Conservation (phyloP, 345 rosid species). For the Rhodamnia argentea region DNA sequence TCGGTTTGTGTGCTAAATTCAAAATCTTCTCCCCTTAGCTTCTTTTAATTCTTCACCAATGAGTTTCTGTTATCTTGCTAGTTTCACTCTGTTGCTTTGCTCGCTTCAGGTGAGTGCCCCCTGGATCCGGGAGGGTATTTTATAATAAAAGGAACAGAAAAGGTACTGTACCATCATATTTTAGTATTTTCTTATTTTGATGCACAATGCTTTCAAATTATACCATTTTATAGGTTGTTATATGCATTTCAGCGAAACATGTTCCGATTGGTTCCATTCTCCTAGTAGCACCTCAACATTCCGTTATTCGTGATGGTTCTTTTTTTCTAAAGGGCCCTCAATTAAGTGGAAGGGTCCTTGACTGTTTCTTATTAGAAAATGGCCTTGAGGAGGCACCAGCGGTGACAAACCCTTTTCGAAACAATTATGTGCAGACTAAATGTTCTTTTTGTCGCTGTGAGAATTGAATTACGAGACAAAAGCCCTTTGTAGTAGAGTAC, state of each 20-base stretch:
- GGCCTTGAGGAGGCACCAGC: background rate
- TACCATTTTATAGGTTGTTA: background rate
- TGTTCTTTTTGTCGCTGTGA: background rate
- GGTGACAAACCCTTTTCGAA: background rate
- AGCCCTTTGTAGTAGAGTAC: background rate
- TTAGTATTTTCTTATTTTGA: background rate
- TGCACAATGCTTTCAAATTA: background rate
- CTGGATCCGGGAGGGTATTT: constrained; percentile 98
- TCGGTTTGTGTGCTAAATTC: constrained; percentile 40
- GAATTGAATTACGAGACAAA: background rate
- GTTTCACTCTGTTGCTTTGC: background rate
- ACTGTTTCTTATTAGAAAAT: background rate
- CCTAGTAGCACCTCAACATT: background rate
- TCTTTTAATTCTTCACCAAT: background rate
- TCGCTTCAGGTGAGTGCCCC: constrained; percentile 83
- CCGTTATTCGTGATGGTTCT: background rate
- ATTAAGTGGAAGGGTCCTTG: background rate
- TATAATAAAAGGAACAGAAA: constrained; percentile 79
- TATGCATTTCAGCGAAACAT: background rate
- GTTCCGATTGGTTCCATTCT: background rate
- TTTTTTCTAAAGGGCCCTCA: background rate
- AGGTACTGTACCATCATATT: constrained; percentile 26
- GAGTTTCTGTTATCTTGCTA: background rate
- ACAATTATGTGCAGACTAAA: background rate
- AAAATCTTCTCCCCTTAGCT: background rate